phyloP scores from a whole-genome alignment of 2,329 filamentous ascomycete genomes.

The Lachnum nothofagi region DNA sequence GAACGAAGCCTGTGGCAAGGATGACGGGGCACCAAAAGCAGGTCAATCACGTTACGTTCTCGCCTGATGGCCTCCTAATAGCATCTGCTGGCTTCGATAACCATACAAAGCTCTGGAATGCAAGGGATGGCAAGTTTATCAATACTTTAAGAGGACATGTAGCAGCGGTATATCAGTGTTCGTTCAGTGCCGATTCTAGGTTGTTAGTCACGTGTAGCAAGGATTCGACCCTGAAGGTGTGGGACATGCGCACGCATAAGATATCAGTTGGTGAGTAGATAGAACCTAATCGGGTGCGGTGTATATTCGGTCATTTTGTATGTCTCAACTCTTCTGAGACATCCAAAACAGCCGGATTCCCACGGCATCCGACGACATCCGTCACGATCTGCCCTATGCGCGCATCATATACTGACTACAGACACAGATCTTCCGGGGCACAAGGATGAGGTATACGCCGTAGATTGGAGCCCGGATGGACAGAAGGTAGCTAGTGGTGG shows the following conservation, averaged over 20 bases:
- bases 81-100: slow-evolving; percentile 92
- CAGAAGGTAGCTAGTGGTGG: slow-evolving; percentile 85
- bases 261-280: slow-evolving; percentile 47
- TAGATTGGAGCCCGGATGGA: slow-evolving; percentile 93
- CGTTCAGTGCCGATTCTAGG: slow-evolving; percentile 89
- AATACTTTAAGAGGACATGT: slow-evolving; percentile 85
- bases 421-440: slow-evolving; percentile 85
- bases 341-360: too few species aligned
- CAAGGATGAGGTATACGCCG: slow-evolving; percentile 85
- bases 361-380: too few species aligned
- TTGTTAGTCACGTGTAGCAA: slow-evolving; percentile 82
- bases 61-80: slow-evolving; percentile 80
- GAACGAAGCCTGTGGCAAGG: slow-evolving; percentile 78
- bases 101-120: slow-evolving; percentile 87
- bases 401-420: too few species aligned
- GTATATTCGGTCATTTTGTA: background rate
- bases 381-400: too few species aligned
- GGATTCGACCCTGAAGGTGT: slow-evolving; percentile 83
- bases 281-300: background rate
- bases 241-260: slow-evolving; percentile 84
- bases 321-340: background rate
- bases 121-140: slow-evolving; percentile 70
- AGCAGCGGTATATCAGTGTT: slow-evolving; percentile 84
- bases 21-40: slow-evolving; percentile 94
- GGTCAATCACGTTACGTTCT: slow-evolving; percentile 93